phyloP scores from a whole-genome alignment of 257 asterid species.

The Marsdenia floribunda region DNA sequence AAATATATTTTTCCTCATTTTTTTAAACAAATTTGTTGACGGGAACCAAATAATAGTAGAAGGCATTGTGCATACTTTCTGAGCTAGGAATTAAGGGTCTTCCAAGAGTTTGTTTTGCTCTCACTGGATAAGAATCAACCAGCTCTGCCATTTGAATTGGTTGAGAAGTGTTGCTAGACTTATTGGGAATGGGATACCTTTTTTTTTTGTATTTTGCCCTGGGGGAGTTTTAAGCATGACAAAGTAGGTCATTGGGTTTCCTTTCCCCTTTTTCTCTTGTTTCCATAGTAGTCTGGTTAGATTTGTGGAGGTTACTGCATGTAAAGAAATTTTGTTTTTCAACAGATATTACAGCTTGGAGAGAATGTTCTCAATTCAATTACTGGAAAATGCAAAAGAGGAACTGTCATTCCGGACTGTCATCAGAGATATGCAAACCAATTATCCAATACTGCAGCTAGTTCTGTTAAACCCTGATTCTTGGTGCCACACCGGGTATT shows the following conservation, averaged over 20 bases:
- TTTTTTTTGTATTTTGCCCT: background rate
- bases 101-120: background rate
- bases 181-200: background rate
- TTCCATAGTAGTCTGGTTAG: background rate
- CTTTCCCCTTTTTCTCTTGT: background rate
- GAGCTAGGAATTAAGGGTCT: background rate
- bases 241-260: background rate
- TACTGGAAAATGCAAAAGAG: conserved; percentile 79
- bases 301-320: conserved; percentile 7
- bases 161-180: background rate
- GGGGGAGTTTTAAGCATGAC: background rate
- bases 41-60: background rate
- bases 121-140: background rate
- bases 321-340: conserved; percentile 12
- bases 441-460: conserved; percentile 55
- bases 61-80: background rate
- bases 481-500: conserved; percentile 61
- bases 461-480: conserved; percentile 77
- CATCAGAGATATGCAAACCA: conserved; percentile 64
- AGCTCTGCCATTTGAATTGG: background rate
- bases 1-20: background rate
- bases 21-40: too few species aligned
- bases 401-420: conserved; percentile 78
- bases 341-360: conserved; percentile 65
- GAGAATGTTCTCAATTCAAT: conserved; percentile 66